These are phyloP conservation scores for Delphinella strobiligena DNA, from an alignment of 2,329 filamentous ascomycete species.

Conservation along the genomic window DNA sequence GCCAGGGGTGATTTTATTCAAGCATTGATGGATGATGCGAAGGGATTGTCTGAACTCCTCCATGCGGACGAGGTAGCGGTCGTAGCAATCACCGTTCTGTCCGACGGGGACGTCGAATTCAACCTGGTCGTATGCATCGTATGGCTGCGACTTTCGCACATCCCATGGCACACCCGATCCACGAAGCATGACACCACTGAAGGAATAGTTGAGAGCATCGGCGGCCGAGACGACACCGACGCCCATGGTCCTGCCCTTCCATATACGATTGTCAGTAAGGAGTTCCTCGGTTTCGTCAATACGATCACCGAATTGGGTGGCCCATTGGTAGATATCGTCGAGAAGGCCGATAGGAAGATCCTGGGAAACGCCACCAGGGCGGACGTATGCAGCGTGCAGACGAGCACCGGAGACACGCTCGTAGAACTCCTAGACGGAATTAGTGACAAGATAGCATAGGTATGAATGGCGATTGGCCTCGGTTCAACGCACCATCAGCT, in stretches of 20 bases:
- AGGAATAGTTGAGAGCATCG: constrained; percentile 94
- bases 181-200: constrained; percentile 94
- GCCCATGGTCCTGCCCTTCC: constrained; percentile 85
- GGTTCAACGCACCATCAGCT: constrained; percentile 71
- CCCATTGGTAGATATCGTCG: constrained; percentile 99
- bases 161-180: constrained; percentile 95
- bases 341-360: constrained; percentile 88
- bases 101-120: constrained; percentile 98
- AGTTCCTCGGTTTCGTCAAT: constrained; percentile 98
- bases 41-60: constrained; percentile 98
- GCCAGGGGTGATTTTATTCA: constrained; percentile 96
- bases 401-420: constrained; percentile 97
- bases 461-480: no score
- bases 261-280: constrained; percentile 98
- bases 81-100: constrained; percentile 96
- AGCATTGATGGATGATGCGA: constrained; percentile 94
- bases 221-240: constrained; percentile 82
- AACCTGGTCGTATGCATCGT: constrained; percentile 94
- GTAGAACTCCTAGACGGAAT: constrained; percentile 74
- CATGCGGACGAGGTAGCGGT: constrained; percentile 98
- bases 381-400: constrained; percentile 92
- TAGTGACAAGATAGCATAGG: neutral
- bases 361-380: constrained; percentile 90
- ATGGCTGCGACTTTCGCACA: constrained; percentile 90
- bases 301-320: constrained; percentile 94